Base-by-base conservation (phyloP, 202 grass and related monocot species). In the Alloteropsis angusta region DNA sequence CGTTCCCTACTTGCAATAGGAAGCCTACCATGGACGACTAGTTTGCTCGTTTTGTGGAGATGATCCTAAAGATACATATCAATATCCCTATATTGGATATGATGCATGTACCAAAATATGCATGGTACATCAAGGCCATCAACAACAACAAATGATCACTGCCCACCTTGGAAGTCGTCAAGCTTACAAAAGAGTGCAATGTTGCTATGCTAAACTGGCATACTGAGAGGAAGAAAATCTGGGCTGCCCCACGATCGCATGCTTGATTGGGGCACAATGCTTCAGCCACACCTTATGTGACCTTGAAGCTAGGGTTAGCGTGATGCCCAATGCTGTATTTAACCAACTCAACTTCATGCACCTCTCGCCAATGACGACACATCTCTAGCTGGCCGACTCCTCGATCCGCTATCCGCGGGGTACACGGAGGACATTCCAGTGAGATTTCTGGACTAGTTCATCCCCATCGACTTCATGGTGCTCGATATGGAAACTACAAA, bases 211-310 rank as follows among this genome's bases (percentile, higher is more conserved):
- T 53, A 0, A 53, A 53, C 6, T 0, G 8, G 4, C 3, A 1
- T 5, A 3, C 0, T 1, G 45, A 47, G 2, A 47, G 17, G 4
- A 47, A 17, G 45, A 47, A 16, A 47, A 16, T 5, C 45, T 4
- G 1, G 14, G 45, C 0, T 47, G 45, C 2, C 14, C 45, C 0
- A 47, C 2, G 4, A 47, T 47, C 45, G 5, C 15, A 5, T 17
- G 14, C 5, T 47, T 4, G 0, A 47, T 17, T 1, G 14, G 14
- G 0, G 3, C 14, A 5, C 45, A 4, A 5, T 0, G 1, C 13
- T 47, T 47, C 14, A 17, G 5, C 15, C 45, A 16, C 5, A 15
- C 45, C 1, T 5, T 16, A 0, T 47, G 45, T 4, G 3, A 47
- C 45, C 45, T 47, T 16, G 45, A 15, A 39, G 38, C 38, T 7